phyloP scores from a whole-genome alignment of 2,329 filamentous ascomycete species.

The Trichocomaceae sp. region DNA sequence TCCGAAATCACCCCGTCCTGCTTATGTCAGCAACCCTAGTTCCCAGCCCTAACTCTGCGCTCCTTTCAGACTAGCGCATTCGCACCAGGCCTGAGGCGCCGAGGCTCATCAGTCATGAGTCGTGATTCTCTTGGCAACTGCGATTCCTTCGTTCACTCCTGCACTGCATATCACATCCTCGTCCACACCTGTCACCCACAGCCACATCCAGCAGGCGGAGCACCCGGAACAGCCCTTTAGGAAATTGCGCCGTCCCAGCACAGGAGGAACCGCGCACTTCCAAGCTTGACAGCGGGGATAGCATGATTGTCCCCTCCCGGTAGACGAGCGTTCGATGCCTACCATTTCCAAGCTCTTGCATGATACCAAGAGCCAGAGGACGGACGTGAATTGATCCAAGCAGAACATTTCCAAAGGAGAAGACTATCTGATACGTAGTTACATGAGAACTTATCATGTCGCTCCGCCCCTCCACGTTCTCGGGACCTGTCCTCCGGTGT shows the following conservation, averaged over 20 bases:
- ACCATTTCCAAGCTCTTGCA: background rate
- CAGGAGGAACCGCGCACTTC: background rate
- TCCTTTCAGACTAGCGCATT: background rate
- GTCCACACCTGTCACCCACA: no score
- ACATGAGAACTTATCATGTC: background rate
- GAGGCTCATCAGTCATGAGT: background rate
- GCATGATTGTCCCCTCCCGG: background rate
- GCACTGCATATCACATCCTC: background rate
- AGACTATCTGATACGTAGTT: background rate
- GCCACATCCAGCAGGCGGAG: background rate
- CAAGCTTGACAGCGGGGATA: background rate
- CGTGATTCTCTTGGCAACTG: background rate
- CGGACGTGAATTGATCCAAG: background rate
- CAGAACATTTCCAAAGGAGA: background rate
- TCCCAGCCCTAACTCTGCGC: conserved; percentile 11
- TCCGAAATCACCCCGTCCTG: background rate
- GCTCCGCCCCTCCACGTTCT: background rate
- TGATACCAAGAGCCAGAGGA: background rate
- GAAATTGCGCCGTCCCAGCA: background rate
- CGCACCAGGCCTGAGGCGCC: no score
- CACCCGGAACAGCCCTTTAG: background rate
- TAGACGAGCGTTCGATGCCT: no score
- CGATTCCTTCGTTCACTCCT: background rate
- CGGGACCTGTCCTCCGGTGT: background rate
- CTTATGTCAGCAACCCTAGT: conserved; percentile 14